Percentiles rank a stretch among this genome's conserved stretches.
Evolutionary conservation across 1,139 yeast species (phyloP).

Genomic region (Kurtzmaniella quercitrusa): DNA sequence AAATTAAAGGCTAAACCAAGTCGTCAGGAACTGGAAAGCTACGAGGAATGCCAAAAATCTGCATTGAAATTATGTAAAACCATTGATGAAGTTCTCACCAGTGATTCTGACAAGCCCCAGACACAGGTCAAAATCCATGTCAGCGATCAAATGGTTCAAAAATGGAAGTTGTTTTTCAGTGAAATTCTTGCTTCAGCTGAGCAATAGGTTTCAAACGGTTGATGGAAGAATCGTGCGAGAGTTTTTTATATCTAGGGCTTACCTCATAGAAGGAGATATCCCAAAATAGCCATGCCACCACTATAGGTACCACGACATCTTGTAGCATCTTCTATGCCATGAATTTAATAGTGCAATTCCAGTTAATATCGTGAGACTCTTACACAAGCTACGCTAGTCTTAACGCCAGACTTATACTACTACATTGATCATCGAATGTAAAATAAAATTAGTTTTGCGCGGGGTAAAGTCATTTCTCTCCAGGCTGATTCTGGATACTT

Average conservation of each 20-base stretch:
- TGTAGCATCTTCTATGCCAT: background rate
- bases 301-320: background rate
- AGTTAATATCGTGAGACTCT: too few relatives aligned
- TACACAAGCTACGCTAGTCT: background rate
- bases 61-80: conserved; percentile 22
- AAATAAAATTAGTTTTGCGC: background rate
- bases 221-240: background rate
- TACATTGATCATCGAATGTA: background rate
- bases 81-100: conserved; percentile 12
- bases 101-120: background rate
- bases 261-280: background rate
- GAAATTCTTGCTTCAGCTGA: conserved; percentile 1
- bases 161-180: conserved; percentile 4
- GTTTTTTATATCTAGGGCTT: background rate
- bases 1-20: conserved; percentile 41
- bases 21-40: conserved; percentile 37
- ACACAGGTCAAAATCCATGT: background rate
- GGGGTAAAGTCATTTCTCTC: background rate
- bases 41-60: conserved; percentile 28
- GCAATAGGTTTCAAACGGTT: conserved; percentile 1
- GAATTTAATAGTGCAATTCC: background rate
- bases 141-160: conserved; percentile 2
- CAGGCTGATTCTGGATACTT: background rate
- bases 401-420: background rate
- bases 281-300: conserved; percentile 4